Conservation (phyloP, 148 eudicot genomes). For the Rhododendron henanense region DNA sequence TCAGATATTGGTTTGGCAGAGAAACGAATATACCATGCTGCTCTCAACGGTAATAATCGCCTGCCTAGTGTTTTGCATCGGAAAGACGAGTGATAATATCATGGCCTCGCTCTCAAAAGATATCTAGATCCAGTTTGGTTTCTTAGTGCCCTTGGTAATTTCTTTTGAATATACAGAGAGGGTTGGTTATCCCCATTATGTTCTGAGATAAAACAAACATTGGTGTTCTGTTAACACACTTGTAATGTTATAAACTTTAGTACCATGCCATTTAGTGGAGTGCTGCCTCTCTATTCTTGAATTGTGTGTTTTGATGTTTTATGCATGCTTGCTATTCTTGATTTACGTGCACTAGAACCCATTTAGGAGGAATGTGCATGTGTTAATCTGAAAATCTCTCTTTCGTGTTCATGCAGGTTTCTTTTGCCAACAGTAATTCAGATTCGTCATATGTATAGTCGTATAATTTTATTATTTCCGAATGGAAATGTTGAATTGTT, state of each 20-base stretch:
- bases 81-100: constrained; percentile 84
- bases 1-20: constrained; percentile 95
- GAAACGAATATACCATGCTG: constrained; percentile 93
- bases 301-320: not conserved
- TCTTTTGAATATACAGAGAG: constrained; percentile 4
- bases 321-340: not conserved
- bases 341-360: not conserved
- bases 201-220: constrained; percentile 8
- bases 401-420: constrained; percentile 84
- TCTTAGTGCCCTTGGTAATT: constrained; percentile 15
- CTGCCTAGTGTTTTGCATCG: constrained; percentile 79
- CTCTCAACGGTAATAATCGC: constrained; percentile 84
- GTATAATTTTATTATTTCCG: constrained; percentile 24
- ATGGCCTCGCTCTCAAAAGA: constrained; percentile 42
- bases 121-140: constrained; percentile 19
- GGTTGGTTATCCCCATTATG: constrained; percentile 10
- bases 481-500: constrained; percentile 12
- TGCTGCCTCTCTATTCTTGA: not conserved
- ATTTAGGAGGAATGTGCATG: constrained; percentile 18
- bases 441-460: constrained; percentile 48
- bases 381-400: constrained; percentile 63
- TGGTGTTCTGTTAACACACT: constrained; percentile 9
- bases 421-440: constrained; percentile 56
- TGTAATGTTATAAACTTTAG: constrained; percentile 7
- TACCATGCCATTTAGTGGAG: not conserved